Conservation (phyloP, 768 basidiomycete species). For the Russula abietina region DNA sequence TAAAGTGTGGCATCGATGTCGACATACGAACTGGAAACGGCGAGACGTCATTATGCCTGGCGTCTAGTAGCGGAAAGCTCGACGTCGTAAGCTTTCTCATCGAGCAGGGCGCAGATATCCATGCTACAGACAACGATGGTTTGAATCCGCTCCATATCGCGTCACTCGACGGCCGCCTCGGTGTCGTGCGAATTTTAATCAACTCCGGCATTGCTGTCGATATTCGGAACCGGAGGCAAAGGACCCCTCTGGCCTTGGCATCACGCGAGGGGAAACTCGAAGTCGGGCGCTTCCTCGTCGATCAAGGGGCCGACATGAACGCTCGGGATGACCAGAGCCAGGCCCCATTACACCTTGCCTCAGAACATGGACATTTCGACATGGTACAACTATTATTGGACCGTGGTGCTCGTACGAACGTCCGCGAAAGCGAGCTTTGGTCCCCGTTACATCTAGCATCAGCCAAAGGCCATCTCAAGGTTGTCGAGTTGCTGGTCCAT, state of each 20-base stretch:
- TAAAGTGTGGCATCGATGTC: no score
- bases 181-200: neutral
- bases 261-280: neutral
- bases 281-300: neutral
- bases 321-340: neutral
- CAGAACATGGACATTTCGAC: neutral
- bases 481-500: neutral
- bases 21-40: no score
- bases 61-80: no score
- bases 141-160: no score
- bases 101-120: no score
- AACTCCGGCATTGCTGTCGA: neutral
- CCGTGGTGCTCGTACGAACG: neutral
- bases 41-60: no score
- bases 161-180: no score
- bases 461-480: neutral
- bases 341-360: neutral
- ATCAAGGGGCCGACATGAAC: neutral
- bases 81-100: no score
- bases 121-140: no score
- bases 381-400: neutral
- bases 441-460: neutral
- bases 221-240: neutral
- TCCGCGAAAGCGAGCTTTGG: neutral
- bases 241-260: neutral